Conservation (phyloP, 2,329 filamentous ascomycete species). For the Nemania bipapillata region DNA sequence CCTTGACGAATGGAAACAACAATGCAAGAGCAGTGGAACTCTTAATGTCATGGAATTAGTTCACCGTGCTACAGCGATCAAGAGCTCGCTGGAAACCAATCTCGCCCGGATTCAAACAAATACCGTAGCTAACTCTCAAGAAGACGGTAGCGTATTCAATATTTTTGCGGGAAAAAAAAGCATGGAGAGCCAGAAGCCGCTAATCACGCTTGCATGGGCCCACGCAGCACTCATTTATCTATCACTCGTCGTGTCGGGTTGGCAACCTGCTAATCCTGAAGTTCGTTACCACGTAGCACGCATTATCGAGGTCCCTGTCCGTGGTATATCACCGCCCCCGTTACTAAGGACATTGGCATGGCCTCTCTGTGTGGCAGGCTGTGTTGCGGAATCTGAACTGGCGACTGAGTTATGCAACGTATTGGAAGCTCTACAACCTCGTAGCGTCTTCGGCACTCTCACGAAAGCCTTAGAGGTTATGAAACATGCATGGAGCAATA, state of each 20-base stretch:
- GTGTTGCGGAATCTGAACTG: conserved; percentile 54
- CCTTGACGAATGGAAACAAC: conserved; percentile 41
- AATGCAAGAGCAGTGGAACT: conserved; percentile 30
- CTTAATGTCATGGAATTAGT: conserved; percentile 42
- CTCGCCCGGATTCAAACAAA: conserved; percentile 19
- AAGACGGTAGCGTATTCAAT: not conserved
- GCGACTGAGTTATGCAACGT: conserved; percentile 58
- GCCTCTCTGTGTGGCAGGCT: conserved; percentile 54
- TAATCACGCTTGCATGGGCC: conserved; percentile 59
- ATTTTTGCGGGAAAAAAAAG: not conserved
- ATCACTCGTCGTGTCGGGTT: conserved; percentile 61
- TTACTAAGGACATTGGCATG: conserved; percentile 52
- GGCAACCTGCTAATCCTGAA: conserved; percentile 60
- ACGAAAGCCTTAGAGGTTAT: conserved; percentile 53
- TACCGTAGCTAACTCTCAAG: not conserved
- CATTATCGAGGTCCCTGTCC: conserved; percentile 52
- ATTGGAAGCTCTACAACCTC: conserved; percentile 55
- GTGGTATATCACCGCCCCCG: conserved; percentile 48
- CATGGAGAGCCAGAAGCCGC: conserved; percentile 17
- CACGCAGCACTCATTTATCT: conserved; percentile 62
- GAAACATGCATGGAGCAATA: conserved; percentile 51
- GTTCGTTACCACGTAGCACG: conserved; percentile 51
- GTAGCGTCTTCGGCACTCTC: conserved; percentile 57
- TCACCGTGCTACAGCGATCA: conserved; percentile 35
- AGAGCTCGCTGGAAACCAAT: conserved; percentile 28